Evolutionary conservation across 2,329 filamentous ascomycete species (phyloP).

Genomic region (Fusarium penzigii): DNA sequence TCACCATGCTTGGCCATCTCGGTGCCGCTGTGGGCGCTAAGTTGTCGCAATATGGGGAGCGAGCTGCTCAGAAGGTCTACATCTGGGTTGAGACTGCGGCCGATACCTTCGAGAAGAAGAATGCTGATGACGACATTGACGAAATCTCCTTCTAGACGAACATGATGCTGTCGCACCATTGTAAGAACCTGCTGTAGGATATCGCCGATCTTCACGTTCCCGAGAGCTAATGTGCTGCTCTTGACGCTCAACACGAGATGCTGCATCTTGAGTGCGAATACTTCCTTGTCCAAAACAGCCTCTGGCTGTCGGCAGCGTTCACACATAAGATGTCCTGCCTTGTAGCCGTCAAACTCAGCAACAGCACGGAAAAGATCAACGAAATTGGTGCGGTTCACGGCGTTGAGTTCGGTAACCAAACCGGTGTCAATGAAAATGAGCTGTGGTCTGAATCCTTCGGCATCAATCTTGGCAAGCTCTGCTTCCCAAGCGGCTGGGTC

Average conservation of each 20-base stretch:
- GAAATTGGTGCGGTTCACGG: constrained; percentile 84
- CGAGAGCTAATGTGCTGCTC: constrained; percentile 84
- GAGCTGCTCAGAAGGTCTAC: constrained; percentile 85
- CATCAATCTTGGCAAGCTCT: constrained; percentile 75
- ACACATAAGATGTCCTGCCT: constrained; percentile 92
- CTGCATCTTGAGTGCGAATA: constrained; percentile 96
- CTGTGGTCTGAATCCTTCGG: constrained; percentile 88
- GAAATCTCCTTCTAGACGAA: constrained; percentile 93
- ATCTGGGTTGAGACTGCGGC: constrained; percentile 80
- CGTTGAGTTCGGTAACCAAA: constrained; percentile 90
- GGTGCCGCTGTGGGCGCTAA: constrained; percentile 76
- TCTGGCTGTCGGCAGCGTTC: constrained; percentile 91
- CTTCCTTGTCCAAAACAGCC: constrained; percentile 82
- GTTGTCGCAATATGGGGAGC: constrained; percentile 83
- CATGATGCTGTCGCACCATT: constrained; percentile 92
- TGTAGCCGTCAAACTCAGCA: constrained; percentile 96
- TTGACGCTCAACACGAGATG: constrained; percentile 92
- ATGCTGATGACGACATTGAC: constrained; percentile 98
- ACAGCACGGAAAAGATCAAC: constrained; percentile 93
- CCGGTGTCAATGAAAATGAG: constrained; percentile 98
- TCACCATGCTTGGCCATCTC: constrained; percentile 71
- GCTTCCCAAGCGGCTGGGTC: constrained; percentile 70
- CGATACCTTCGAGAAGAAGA: constrained; percentile 89
- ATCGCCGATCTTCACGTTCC: constrained; percentile 94
- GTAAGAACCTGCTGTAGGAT: constrained; percentile 85